Conservation (phyloP, 495 filamentous ascomycete species). For the Aspergillus asperescens region DNA sequence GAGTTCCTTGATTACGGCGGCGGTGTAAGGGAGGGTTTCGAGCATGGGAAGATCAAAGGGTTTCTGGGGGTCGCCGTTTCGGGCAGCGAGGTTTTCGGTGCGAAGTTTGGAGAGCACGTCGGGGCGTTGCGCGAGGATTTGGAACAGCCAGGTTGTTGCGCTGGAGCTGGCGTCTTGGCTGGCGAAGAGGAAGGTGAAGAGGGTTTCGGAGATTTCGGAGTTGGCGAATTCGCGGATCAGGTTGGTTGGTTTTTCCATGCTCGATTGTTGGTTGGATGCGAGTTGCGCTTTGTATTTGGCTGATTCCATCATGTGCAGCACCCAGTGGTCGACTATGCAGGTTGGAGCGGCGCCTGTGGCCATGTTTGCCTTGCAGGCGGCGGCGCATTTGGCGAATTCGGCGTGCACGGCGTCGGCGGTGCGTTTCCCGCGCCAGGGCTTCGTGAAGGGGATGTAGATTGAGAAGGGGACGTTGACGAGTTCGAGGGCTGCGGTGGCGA, state of each 20-base stretch:
- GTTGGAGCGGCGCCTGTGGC: conserved; percentile 69
- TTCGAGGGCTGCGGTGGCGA: conserved; percentile 86
- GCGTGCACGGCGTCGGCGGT: conserved; percentile 77
- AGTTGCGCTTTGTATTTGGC: conserved; percentile 60
- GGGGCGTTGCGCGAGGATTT: conserved; percentile 81
- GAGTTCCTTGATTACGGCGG: conserved; percentile 84
- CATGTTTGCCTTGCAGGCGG: conserved; percentile 83
- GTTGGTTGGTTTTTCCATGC: conserved; percentile 60
- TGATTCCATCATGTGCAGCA: conserved; percentile 76
- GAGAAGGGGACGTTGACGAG: conserved; percentile 82
- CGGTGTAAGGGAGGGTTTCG: conserved; percentile 83
- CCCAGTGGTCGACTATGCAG: conserved; percentile 89
- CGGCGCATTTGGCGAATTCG: conserved; percentile 81
- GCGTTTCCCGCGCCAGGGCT: conserved; percentile 88
- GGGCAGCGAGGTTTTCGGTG: conserved; percentile 71
- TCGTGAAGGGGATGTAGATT: conserved; percentile 90
- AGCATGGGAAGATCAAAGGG: conserved; percentile 69
- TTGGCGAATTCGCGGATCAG: conserved; percentile 80
- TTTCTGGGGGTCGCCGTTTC: conserved; percentile 65
- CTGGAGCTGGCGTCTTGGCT: conserved; percentile 92
- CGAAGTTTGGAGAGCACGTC: conserved; percentile 78
- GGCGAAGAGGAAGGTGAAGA: conserved; percentile 96
- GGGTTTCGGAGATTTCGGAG: conserved; percentile 81
- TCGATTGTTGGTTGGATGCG: conserved; percentile 58
- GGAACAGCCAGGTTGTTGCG: conserved; percentile 87